These are phyloP conservation scores for Clavariopsis aquatica DNA, from an alignment of 495 filamentous ascomycete genomes.

Conservation along the genomic window DNA sequence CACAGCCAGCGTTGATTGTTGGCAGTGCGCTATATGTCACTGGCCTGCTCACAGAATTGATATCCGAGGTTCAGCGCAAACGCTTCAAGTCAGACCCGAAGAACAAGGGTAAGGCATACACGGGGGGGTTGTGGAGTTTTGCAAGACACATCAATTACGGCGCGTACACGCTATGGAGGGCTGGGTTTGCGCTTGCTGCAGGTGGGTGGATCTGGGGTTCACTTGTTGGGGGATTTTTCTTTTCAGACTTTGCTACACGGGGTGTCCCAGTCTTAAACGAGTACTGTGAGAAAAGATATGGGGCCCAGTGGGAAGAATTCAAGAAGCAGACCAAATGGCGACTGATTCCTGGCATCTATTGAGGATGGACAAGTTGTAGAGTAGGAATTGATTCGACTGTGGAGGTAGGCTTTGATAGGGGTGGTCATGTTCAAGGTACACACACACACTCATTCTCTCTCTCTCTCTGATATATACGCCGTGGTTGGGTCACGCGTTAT, in stretches of 20 bases:
- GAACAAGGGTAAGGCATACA: slow-evolving; percentile 58
- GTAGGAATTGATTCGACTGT: no score
- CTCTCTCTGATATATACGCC: no score
- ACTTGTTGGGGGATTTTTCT: slow-evolving; percentile 46
- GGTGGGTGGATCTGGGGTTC: slow-evolving; percentile 52
- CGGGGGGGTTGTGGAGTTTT: slow-evolving; percentile 53
- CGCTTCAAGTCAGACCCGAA: slow-evolving; percentile 54
- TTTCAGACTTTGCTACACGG: slow-evolving; percentile 50
- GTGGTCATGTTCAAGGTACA: no score
- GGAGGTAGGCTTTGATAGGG: no score
- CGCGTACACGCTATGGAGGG: slow-evolving; percentile 58
- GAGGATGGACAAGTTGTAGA: no score
- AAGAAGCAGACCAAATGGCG: slow-evolving; percentile 37
- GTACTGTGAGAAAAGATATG: slow-evolving; percentile 50
- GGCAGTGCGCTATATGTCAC: slow-evolving; percentile 50
- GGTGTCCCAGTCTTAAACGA: slow-evolving; percentile 53
- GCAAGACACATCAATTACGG: slow-evolving; percentile 64
- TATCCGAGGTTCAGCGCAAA: slow-evolving; percentile 56
- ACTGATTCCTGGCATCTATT: slow-evolving; percentile 32
- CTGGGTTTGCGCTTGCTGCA: slow-evolving; percentile 53
- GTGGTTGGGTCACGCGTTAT: no score
- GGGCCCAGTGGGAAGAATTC: slow-evolving; percentile 33
- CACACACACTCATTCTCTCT: no score
- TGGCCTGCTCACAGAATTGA: slow-evolving; percentile 53
- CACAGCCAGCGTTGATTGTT: slow-evolving; percentile 44